These are phyloP conservation scores for Luvunga scandens DNA, from an alignment of 345 rosid genomes.

Conservation along the genomic window DNA sequence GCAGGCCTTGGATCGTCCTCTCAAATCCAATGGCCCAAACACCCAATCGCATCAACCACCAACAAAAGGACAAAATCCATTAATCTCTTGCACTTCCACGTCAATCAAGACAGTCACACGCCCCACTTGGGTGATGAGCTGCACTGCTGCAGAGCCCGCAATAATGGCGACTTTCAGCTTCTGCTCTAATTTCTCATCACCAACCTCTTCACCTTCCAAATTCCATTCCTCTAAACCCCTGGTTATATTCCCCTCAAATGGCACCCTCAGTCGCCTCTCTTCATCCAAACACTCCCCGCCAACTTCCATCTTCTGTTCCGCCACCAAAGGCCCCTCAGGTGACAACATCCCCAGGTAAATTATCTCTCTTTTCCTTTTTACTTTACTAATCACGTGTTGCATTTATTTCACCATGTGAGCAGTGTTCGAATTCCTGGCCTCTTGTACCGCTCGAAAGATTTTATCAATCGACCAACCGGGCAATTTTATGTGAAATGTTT, in stretches of 20 bases:
- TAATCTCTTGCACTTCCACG: neutral
- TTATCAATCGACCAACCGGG: too few species aligned
- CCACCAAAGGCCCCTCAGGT: slow-evolving; percentile 33
- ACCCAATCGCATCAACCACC: neutral
- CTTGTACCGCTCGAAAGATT: neutral
- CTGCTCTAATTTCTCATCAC: slow-evolving; percentile 22
- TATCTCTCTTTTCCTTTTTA: neutral
- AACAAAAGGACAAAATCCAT: neutral
- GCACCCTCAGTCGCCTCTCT: slow-evolving; percentile 17
- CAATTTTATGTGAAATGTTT: neutral
- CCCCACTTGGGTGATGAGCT: neutral
- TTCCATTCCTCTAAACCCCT: slow-evolving; percentile 27
- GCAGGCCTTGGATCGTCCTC: slow-evolving; percentile 13
- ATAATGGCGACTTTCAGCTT: slow-evolving; percentile 32
- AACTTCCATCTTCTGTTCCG: slow-evolving; percentile 31
- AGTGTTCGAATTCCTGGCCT: neutral
- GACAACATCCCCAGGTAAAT: slow-evolving; percentile 54
- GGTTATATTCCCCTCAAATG: slow-evolving; percentile 20
- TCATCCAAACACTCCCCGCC: slow-evolving; percentile 19
- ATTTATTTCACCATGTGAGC: neutral
- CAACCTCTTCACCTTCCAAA: slow-evolving; percentile 20
- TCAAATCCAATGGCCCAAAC: neutral
- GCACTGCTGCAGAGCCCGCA: neutral
- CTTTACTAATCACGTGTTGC: neutral
- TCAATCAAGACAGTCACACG: too few species aligned